Conservation (phyloP, 2,329 filamentous ascomycete genomes). For the Cladophialophora bantiana region DNA sequence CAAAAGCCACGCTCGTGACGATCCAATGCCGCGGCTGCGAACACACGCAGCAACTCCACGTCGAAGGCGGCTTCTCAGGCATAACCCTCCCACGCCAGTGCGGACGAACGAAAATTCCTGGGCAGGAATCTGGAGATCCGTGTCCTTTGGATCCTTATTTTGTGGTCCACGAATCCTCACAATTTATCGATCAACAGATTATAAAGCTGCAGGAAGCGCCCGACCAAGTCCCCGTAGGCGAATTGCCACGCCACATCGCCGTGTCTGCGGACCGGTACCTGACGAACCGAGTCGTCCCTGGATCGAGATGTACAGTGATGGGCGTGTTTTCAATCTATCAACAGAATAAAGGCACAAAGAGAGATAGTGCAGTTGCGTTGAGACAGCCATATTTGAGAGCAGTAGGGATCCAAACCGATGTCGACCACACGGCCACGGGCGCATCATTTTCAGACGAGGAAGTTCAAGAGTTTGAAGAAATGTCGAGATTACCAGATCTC, state of each 20-base stretch:
- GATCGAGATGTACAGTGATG: conserved; percentile 92
- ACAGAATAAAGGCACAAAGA: conserved; percentile 78
- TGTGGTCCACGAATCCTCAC: conserved; percentile 90
- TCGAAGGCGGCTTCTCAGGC: conserved; percentile 86
- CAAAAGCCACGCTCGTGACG: conserved; percentile 85
- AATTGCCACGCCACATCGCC: conserved; percentile 90
- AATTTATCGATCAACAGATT: conserved; percentile 97
- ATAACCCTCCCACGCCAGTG: conserved; percentile 84
- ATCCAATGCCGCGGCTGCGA: conserved; percentile 90
- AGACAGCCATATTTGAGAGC: conserved; percentile 93
- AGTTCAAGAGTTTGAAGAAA: conserved; percentile 92
- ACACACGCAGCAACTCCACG: conserved; percentile 71
- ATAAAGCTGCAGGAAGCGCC: conserved; percentile 97
- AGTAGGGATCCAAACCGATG: conserved; percentile 87
- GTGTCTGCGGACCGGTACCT: conserved; percentile 96
- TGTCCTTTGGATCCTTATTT: conserved; percentile 96
- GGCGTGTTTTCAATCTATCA: conserved; percentile 99
- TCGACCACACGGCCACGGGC: conserved; percentile 88
- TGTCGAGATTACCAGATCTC: conserved; percentile 89
- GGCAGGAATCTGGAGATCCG: conserved; percentile 72
- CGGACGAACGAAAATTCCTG: conserved; percentile 61
- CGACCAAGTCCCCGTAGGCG: conserved; percentile 95
- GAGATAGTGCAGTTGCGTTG: conserved; percentile 86
- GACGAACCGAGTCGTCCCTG: conserved; percentile 93
- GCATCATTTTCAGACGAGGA: conserved; percentile 91